Evolutionary conservation across 2,329 filamentous ascomycete genomes (phyloP), one percentile per base, ranked within the genome.

Genomic region (Fusarium secorum): DNA sequence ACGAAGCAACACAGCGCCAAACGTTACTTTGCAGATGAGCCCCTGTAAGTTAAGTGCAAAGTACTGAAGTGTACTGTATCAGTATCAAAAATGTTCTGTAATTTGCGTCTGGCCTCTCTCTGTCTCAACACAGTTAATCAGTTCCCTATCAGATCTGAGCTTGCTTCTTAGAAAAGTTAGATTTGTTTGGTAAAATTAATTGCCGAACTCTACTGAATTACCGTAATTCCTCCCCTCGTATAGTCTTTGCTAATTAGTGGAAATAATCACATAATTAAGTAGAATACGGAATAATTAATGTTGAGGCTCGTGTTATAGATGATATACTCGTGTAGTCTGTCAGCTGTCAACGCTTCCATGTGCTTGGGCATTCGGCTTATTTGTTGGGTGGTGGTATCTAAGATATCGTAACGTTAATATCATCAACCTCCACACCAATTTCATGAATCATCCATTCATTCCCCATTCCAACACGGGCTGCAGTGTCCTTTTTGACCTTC

Each of bases 371-470:
- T 41, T 53, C 41, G 52, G 35, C 32, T 26, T 38, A 26, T n/a
- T 52, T 52, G 18, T 35, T 52, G 48, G 48, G 48, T 52, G 32
- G 48, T 52, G 48, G 48, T 52, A 38, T 36, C 32, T 38, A 20
- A 26, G 48, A 26, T 38, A 55, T 69, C 55, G 60, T 62, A 70
- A 72, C 68, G 68, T 70, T 72, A 66, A 72, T 52, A 59, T 58
- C 64, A 61, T 36, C 41, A 51, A 49, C 48, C 56, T 45, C 55
- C 63, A 55, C 49, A 45, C 30, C 35, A 64, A 58, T 60, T 49
- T 60, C 55, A 72, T 72, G 69, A 71, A 71, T 72, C 69, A 72
- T 71, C 60, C 67, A 70, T 65, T 52, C n/a, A 32, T 51, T 38
- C 14, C 17, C 26, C 32, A 18, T 49, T 46, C 35, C 45, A 15